Evolutionary conservation across 345 rosid species (phyloP).

Genomic region (Fremontodendron californicum): DNA sequence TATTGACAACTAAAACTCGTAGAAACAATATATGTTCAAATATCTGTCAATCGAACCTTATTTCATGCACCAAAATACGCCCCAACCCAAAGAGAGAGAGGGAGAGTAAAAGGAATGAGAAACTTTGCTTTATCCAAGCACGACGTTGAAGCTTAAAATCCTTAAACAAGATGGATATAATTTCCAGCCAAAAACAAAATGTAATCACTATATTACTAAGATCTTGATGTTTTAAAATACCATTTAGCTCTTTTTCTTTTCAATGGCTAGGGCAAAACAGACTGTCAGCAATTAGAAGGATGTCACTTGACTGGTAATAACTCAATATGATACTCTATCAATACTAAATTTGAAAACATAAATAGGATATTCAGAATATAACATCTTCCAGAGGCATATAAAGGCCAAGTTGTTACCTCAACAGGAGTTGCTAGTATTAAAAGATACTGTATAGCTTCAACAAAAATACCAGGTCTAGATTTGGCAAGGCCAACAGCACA

Average conservation of each 20-base stretch:
- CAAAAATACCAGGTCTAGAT: conserved; percentile 78
- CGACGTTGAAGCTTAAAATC: background rate
- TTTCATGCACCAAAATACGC: background rate
- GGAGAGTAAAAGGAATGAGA: background rate
- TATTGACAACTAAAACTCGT: background rate
- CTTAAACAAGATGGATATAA: background rate
- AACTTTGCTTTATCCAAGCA: background rate
- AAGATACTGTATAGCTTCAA: conserved; percentile 91
- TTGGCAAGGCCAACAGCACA: conserved; percentile 92
- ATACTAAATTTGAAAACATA: background rate
- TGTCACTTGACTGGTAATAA: background rate
- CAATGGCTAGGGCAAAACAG: background rate
- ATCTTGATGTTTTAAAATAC: background rate
- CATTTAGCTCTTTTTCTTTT: background rate
- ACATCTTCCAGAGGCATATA: background rate
- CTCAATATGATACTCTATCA: background rate
- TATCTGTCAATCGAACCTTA: background rate
- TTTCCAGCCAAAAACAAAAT: background rate
- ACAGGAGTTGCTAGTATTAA: conserved; percentile 86
- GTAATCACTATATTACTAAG: background rate
- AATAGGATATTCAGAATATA: background rate
- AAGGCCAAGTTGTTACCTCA: background rate
- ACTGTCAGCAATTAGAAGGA: background rate
- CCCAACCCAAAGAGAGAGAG: background rate
- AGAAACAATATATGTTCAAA: background rate